phyloP scores from a whole-genome alignment of 2,329 filamentous ascomycete species.

The Phialemoniopsis sp. region DNA sequence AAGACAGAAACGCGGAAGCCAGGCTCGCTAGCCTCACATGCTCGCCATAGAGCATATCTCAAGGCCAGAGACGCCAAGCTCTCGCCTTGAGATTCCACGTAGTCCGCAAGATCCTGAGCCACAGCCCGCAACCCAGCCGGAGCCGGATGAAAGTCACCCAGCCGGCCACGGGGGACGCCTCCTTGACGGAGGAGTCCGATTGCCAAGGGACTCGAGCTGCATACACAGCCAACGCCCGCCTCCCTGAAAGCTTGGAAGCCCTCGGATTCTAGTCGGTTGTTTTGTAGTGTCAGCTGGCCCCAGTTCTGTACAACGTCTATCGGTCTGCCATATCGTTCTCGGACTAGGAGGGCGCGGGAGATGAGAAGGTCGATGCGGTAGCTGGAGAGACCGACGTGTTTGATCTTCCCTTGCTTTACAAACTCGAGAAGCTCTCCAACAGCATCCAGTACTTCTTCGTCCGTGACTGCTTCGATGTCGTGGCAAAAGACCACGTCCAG shows the following conservation, averaged over 20 bases:
- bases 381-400: constrained; percentile 2
- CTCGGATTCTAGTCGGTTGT: not conserved
- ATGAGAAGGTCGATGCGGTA: constrained; percentile 3
- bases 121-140: constrained; percentile 1
- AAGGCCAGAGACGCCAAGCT: constrained; percentile 2
- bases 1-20: constrained; percentile 1
- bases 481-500: constrained; percentile 6
- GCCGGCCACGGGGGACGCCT: constrained; percentile 1
- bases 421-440: not conserved
- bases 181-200: constrained; percentile 3
- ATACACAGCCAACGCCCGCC: constrained; percentile 3
- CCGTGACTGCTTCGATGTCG: constrained; percentile 4
- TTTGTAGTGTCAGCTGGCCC: constrained; percentile 5
- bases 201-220: constrained; percentile 3
- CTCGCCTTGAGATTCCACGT: constrained; percentile 1
- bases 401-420: not conserved
- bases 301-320: constrained; percentile 4
- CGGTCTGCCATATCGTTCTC: not conserved
- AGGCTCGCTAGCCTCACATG: not conserved
- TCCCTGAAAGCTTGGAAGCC: not conserved
- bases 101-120: not conserved
- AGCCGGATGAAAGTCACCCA: constrained; percentile 4
- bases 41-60: constrained; percentile 3
- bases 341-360: not conserved
- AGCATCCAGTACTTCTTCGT: constrained; percentile 1